These are phyloP conservation scores for Nakazawaea anatomiae DNA, from an alignment of 805 yeast species.

Conservation along the genomic window DNA sequence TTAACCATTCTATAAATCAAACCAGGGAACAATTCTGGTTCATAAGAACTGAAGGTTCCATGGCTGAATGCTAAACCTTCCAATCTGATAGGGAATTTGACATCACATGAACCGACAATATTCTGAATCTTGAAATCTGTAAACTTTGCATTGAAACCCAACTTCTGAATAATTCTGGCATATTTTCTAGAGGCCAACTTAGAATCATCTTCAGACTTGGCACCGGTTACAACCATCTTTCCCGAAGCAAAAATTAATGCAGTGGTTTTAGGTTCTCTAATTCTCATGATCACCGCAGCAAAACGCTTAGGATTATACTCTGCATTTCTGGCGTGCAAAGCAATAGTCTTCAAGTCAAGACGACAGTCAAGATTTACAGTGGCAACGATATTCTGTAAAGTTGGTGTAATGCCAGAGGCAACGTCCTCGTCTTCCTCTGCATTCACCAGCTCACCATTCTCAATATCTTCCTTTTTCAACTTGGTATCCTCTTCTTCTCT, in stretches of 20 bases:
- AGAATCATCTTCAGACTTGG: slow-evolving; percentile 97
- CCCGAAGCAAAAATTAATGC: slow-evolving; percentile 98
- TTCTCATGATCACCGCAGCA: slow-evolving; percentile 99
- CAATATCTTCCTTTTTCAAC: slow-evolving; percentile 10
- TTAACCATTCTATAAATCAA: slow-evolving; percentile 98
- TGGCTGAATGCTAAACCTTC: slow-evolving; percentile 98
- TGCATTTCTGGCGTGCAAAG: slow-evolving; percentile 97
- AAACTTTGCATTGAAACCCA: slow-evolving; percentile 96
- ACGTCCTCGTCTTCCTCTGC: slow-evolving; percentile 56
- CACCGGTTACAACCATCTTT: slow-evolving; percentile 99
- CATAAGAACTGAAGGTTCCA: slow-evolving; percentile 98
- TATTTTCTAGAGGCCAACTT: slow-evolving; percentile 95
- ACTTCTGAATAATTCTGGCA: slow-evolving; percentile 95
- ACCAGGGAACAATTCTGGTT: slow-evolving; percentile 97
- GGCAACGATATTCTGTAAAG: slow-evolving; percentile 92
- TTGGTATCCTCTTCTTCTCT: slow-evolving; percentile 15
- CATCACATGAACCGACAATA: slow-evolving; percentile 98
- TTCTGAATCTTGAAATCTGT: slow-evolving; percentile 98
- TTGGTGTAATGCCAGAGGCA: slow-evolving; percentile 94
- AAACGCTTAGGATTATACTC: slow-evolving; percentile 98
- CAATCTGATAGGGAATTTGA: slow-evolving; percentile 92
- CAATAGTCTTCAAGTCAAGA: slow-evolving; percentile 92
- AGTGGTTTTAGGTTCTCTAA: slow-evolving; percentile 97
- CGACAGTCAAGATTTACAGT: slow-evolving; percentile 96
- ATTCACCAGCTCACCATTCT: slow-evolving; percentile 28